Base-by-base conservation (phyloP, 495 filamentous ascomycete species). In the Trichoderma virens region DNA sequence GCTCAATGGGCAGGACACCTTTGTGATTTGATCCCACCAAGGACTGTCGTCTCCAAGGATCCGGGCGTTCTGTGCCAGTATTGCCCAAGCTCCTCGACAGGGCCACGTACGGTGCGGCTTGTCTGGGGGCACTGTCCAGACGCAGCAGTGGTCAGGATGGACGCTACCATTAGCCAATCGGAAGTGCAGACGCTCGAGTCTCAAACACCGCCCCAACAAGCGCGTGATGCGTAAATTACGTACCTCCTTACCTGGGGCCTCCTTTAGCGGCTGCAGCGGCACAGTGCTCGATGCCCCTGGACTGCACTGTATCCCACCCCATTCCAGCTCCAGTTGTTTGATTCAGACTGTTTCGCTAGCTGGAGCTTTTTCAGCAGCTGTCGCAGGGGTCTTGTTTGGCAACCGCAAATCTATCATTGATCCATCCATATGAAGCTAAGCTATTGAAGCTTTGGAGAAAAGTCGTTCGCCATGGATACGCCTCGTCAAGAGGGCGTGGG, bases 211-310 rank as follows among this genome's bases (percentile, higher is more conserved):
- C 45, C 41, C 41, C 45, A 51, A n/a, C 45, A 51, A 51, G 51
- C 51, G 51, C 51, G 51, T 56, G 51, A 56, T 56, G 51, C 51
- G 23, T 56, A 56, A 56, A 56, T 56, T 56, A 56, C 51, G 51
- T 56, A 56, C 27, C 51, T 56, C 51, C 51, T 56, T 28, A 56
- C 25, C 20, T 13, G 23, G 51, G 51, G 51, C 51, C 25, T 56
- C 51, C 9, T 56, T 56, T 56, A 56, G 20, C 23, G 51, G 27
- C n/a, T 47, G 43, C 18, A 27, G 51, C 51, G 20, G n/a, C n/a
- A 51, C 45, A 20, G 45, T 51, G 20, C 45, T 16, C 3, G 5
- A 23, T 56, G 25, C 8, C 23, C 1, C 5, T 25, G 5, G 1
- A 25, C 13, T 23, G 5, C n/a, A 56, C 47, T 56, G 47, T 56